phyloP scores from a whole-genome alignment of 169 alveolate genomes.

The Cryptosporidium baileyi region DNA sequence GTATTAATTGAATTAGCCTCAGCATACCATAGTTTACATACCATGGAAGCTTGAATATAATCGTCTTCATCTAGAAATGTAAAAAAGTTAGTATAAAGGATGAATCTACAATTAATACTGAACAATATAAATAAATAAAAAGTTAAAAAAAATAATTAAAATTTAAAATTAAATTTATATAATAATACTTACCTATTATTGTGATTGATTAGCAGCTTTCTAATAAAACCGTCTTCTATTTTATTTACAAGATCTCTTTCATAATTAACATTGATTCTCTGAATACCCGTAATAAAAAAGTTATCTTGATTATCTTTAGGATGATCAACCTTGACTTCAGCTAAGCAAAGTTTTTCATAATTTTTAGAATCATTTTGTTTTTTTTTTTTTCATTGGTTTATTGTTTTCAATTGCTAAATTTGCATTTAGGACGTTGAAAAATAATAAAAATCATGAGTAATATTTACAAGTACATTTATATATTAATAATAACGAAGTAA shows the following conservation, averaged over 20 bases:
- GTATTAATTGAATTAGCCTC: slow-evolving; percentile 33
- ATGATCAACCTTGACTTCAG: too few relatives aligned
- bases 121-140: background rate
- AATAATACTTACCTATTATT: slow-evolving; percentile 46
- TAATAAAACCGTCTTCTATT: slow-evolving; percentile 27
- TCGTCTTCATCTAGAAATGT: slow-evolving; percentile 32
- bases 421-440: too few relatives aligned
- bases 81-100: slow-evolving; percentile 12
- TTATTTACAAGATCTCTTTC: background rate
- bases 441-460: too few relatives aligned
- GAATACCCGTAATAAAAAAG: too few relatives aligned
- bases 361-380: too few relatives aligned
- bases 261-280: background rate
- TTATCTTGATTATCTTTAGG: too few relatives aligned
- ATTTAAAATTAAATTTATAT: background rate
- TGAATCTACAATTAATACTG: slow-evolving; percentile 11
- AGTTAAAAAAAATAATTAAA: background rate
- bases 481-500: too few relatives aligned
- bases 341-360: too few relatives aligned
- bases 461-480: too few relatives aligned
- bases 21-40: slow-evolving; percentile 61
- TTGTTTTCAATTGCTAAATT: too few relatives aligned
- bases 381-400: too few relatives aligned
- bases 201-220: background rate
- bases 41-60: slow-evolving; percentile 27